These are phyloP conservation scores for Candida qinlingensis DNA, from an alignment of 805 yeast species.

Conservation along the genomic window DNA sequence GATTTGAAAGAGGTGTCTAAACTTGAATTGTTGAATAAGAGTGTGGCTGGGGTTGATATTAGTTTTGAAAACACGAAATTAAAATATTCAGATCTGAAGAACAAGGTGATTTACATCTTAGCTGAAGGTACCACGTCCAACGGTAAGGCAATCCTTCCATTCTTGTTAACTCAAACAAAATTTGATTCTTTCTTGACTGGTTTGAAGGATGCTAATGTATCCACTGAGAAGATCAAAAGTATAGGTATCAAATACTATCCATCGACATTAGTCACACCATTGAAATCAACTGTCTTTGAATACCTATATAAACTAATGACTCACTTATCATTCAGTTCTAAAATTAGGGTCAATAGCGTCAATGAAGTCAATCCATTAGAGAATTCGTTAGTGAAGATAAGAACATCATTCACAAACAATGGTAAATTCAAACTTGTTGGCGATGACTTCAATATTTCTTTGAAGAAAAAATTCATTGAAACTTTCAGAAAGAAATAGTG, in stretches of 20 bases:
- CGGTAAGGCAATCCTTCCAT: slow-evolving; percentile 68
- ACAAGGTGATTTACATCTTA: slow-evolving; percentile 50
- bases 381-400: slow-evolving; percentile 22
- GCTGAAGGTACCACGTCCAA: slow-evolving; percentile 86
- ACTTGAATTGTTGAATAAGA: slow-evolving; percentile 26
- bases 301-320: slow-evolving; percentile 21
- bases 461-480: slow-evolving; percentile 40
- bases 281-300: slow-evolving; percentile 12
- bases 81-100: slow-evolving; percentile 22
- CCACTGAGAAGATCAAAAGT: slow-evolving; percentile 16
- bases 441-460: slow-evolving; percentile 33
- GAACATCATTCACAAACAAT: slow-evolving; percentile 31
- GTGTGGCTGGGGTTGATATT: slow-evolving; percentile 14
- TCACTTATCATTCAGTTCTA: slow-evolving; percentile 19
- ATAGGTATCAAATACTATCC: slow-evolving; percentile 27
- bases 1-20: slow-evolving; percentile 24
- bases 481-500: slow-evolving; percentile 21
- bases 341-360: slow-evolving; percentile 20
- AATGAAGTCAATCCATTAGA: slow-evolving; percentile 20
- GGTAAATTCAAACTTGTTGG: slow-evolving; percentile 49
- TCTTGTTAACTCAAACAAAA: slow-evolving; percentile 28
- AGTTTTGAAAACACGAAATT: slow-evolving; percentile 7
- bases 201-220: not conserved
- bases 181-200: slow-evolving; percentile 17
- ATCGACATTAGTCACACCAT: slow-evolving; percentile 29